phyloP scores from a whole-genome alignment of 2,329 filamentous ascomycete species.

The Rasamsonia emersonii region DNA sequence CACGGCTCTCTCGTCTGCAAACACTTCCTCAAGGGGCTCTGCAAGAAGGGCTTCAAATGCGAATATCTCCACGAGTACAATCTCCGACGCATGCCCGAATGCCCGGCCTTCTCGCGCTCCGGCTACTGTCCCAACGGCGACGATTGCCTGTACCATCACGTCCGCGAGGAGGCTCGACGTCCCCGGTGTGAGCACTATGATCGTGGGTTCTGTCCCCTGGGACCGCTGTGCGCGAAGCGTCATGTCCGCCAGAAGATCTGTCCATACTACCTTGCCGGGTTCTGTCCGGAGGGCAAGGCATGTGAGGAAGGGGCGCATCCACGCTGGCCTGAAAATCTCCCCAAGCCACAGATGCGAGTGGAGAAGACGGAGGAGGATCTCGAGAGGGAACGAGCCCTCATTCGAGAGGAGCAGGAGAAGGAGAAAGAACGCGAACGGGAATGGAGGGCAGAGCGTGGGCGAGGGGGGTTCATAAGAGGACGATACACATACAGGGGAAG shows the following conservation, averaged over 20 bases:
- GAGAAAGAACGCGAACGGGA: slow-evolving; percentile 48
- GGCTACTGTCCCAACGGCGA: slow-evolving; percentile 95
- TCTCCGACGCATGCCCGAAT: slow-evolving; percentile 95
- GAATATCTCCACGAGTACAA: slow-evolving; percentile 99
- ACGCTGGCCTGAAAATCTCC: slow-evolving; percentile 61
- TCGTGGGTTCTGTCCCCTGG: slow-evolving; percentile 85
- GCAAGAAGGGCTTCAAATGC: slow-evolving; percentile 94
- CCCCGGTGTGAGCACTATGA: slow-evolving; percentile 87
- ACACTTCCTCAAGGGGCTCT: slow-evolving; percentile 93
- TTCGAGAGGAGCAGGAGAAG: slow-evolving; percentile 53
- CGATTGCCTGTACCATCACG: slow-evolving; percentile 88
- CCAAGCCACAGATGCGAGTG: slow-evolving; percentile 50
- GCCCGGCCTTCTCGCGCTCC: slow-evolving; percentile 89
- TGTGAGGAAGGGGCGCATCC: slow-evolving; percentile 80
- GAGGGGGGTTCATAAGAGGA: slow-evolving; percentile 36
- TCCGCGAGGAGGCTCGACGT: slow-evolving; percentile 70
- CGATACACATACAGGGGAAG: slow-evolving; percentile 40
- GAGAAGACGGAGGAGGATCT: slow-evolving; percentile 67
- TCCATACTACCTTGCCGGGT: slow-evolving; percentile 80
- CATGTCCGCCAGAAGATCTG: slow-evolving; percentile 79
- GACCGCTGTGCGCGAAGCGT: slow-evolving; percentile 77
- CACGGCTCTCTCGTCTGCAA: slow-evolving; percentile 75
- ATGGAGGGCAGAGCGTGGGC: slow-evolving; percentile 45
- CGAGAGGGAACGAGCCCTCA: slow-evolving; percentile 46
- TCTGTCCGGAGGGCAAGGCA: slow-evolving; percentile 73